Conservation (phyloP, 495 filamentous ascomycete species). For the Mytilinidion resinicola region DNA sequence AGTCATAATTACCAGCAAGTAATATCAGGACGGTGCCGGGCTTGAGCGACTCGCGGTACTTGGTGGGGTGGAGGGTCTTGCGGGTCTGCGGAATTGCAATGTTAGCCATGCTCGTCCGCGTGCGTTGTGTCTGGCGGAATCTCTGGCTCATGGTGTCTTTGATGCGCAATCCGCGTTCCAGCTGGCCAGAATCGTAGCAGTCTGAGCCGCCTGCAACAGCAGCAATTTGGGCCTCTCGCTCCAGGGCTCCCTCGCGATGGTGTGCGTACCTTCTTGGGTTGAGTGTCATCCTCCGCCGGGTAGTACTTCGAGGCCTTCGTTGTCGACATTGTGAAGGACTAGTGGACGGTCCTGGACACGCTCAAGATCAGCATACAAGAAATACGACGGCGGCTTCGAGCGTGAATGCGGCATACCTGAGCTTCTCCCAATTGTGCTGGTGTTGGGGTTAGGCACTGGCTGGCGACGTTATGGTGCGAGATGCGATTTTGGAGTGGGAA, state of each 20-base stretch:
- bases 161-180: constrained; percentile 5
- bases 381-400: too few species aligned
- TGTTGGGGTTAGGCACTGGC: too few species aligned
- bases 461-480: too few species aligned
- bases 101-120: constrained; percentile 5
- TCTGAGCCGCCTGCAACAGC: too few species aligned
- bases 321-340: too few species aligned
- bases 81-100: constrained; percentile 58
- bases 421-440: too few species aligned
- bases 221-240: too few species aligned
- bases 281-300: constrained; percentile 85
- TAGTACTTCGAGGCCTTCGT: constrained; percentile 97
- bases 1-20: constrained; percentile 63
- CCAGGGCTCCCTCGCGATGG: too few species aligned
- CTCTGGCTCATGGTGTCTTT: background rate
- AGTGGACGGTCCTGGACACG: too few species aligned
- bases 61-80: constrained; percentile 82
- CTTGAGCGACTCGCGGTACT: constrained; percentile 75
- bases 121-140: background rate
- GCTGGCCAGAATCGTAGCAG: background rate
- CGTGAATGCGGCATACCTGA: too few species aligned
- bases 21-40: constrained; percentile 96
- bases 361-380: too few species aligned
- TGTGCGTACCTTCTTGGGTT: constrained; percentile 80
- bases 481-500: too few species aligned